These are phyloP conservation scores for Circinella minor DNA, from an alignment of 371 early-diverging fungal genomes.

Conservation along the genomic window DNA sequence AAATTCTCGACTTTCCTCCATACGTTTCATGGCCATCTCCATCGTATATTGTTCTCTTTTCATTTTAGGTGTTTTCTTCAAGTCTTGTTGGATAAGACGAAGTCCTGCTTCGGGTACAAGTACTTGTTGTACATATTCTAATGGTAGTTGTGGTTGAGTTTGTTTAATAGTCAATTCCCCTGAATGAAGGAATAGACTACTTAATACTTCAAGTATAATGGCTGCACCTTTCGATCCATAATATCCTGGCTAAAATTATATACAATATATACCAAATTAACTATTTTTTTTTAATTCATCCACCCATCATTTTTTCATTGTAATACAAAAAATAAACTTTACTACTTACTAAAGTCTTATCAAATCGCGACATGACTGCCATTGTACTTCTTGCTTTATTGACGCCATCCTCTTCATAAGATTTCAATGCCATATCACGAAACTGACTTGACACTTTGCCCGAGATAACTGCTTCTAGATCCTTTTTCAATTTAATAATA, in stretches of 20 bases:
- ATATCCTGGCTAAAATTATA: conserved; percentile 58
- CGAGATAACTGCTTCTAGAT: conserved; percentile 46
- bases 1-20: conserved; percentile 58
- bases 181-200: conserved; percentile 38
- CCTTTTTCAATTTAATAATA: conserved; percentile 25
- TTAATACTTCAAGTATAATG: conserved; percentile 45
- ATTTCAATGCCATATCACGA: conserved; percentile 33
- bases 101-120: conserved; percentile 64
- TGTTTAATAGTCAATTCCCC: conserved; percentile 34
- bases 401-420: conserved; percentile 46
- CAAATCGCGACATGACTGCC: conserved; percentile 44
- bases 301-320: background rate
- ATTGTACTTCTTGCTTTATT: conserved; percentile 54
- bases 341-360: conserved; percentile 33
- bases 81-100: conserved; percentile 59
- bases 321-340: background rate
- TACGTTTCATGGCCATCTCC: conserved; percentile 46
- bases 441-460: conserved; percentile 34
- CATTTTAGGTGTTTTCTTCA: conserved; percentile 8
- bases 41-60: background rate
- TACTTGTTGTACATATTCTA: conserved; percentile 67
- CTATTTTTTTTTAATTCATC: too few species aligned
- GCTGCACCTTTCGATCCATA: conserved; percentile 63
- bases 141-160: conserved; percentile 50
- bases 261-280: background rate